phyloP scores from a whole-genome alignment of 2,329 filamentous ascomycete genomes.

The Colletotrichum euphorbiae region DNA sequence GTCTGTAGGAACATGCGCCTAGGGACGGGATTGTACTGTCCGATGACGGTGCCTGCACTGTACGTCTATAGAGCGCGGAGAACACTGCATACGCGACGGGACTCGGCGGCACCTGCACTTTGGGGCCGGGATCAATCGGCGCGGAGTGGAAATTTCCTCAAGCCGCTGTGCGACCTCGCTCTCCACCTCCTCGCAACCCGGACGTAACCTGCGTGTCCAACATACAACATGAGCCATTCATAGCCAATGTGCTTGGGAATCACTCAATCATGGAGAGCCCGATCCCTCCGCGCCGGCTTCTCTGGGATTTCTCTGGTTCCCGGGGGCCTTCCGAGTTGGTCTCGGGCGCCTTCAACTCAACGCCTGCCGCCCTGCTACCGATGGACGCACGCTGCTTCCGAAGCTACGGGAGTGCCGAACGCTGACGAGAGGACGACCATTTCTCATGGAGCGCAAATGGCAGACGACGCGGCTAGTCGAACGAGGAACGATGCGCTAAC shows the following conservation, averaged over 20 bases:
- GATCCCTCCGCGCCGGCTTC: constrained; percentile 48
- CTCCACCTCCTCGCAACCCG: not conserved
- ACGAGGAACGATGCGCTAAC: not conserved
- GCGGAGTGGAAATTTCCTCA: constrained; percentile 37
- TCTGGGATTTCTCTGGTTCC: constrained; percentile 41
- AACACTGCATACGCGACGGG: not conserved
- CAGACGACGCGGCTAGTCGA: not conserved
- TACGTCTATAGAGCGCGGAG: not conserved
- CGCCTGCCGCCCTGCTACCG: not conserved
- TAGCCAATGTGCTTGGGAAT: constrained; percentile 61
- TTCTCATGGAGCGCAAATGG: not conserved
- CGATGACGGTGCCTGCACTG: not conserved
- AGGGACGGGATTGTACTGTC: not conserved
- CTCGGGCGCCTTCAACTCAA: constrained; percentile 29
- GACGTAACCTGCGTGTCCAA: constrained; percentile 28
- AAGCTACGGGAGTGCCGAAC: not conserved
- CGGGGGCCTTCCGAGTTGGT: constrained; percentile 36
- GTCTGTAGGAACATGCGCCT: not conserved
- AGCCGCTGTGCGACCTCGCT: constrained; percentile 15
- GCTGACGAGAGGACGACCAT: not conserved
- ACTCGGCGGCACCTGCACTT: not conserved
- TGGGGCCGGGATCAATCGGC: constrained; percentile 31
- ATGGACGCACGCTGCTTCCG: constrained; percentile 20
- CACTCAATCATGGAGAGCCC: constrained; percentile 57
- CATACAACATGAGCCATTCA: constrained; percentile 51